Base-by-base conservation (phyloP, 1,284 basidiomycete genomes). In the Ceratobasidium sp. region DNA sequence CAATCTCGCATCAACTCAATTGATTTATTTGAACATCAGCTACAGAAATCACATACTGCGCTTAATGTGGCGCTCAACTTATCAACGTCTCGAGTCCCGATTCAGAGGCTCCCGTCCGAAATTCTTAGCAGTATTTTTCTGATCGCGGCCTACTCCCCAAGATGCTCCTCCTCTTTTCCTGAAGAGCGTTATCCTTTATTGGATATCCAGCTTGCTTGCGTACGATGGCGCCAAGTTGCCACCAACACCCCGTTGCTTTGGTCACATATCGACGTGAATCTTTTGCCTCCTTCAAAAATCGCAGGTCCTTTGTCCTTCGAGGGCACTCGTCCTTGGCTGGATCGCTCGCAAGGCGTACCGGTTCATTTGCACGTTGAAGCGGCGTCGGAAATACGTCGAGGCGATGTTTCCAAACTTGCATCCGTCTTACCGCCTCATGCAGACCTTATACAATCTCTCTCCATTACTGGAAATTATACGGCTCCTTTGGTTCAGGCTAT, bases 51-150 rank as follows among this genome's bases (percentile, higher is more conserved):
- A 11, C 45, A 23, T 10, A 20, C 39, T 20, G 42, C n/a, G 23
- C 26, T 66, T 15, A 49, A 66, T 23, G 31, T 13, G 4, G 13
- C 35, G 31, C 37, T 45, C 20, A 35, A 35, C 28, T 15, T 33
- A 10, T 66, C 61, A 7, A 26, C 42, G 8, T 26, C 20, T 45
- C 61, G 37, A 13, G 45, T 51, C 4, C 47, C 47, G 5, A 31
- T 66, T 17, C 35, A 33, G 7, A 51, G 8, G 10, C 45, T 66
- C 8, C 64, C 63, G 3, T 3, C 42, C 7, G 63, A 47, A 20
- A 28, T 49, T 23, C 49, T 66, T 20, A 8, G 64, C 51, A 45
- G 49, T 20, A 66, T 66, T 7, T 66, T 65, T 11, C 33, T 66
- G 3, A 3, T n/a, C 5, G 33, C 23, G 15, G 42, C 45, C 2